Base-by-base conservation (phyloP, 345 rosid genomes). In the Ceriops zippeliana region DNA sequence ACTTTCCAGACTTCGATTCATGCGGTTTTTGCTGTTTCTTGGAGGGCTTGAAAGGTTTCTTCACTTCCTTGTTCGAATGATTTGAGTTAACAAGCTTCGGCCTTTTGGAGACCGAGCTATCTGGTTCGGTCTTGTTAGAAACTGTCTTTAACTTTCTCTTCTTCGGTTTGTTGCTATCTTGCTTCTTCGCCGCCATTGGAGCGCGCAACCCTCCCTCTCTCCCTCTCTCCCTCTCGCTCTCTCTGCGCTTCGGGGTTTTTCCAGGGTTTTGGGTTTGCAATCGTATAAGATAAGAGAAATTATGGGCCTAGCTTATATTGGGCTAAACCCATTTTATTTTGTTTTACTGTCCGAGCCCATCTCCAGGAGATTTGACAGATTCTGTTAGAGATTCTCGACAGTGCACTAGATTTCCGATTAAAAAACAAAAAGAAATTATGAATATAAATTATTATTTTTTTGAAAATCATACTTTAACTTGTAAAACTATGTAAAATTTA, bases 171-270 rank as follows among this genome's bases (percentile, higher is more conserved):
- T 37, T 65, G 63, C 74, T 61, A 15, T 73, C 74, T 8, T 76
- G 78, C 58, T 76, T 76, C 79, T 82, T 81, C 58, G 81, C 76
- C 75, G 86, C 87, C 91, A 87, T 87, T 63, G 81, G 35, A 70
- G 67, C 31, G 67, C 31, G 7, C 7, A 16, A 53, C 24, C 61
- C n/a, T 7, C 19, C 10, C 30, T 22, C 6, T 8, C 24, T 67
- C 9, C 2, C 31, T 2, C 1, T 27, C 27, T 52, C 19, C n/a
- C 65, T 30, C n/a, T 7, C 13, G 4, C 30, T 24, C 6, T 10
- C 16, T 56, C 4, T 24, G 28, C 7, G 6, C 11, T 1, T 32
- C 5, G 27, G 37, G 70, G 32, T 53, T 61, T 42, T 66, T 28
- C 1, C 34, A 67, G 71, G 71, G 71, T 62, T 67, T 68, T 35